Conservation (phyloP, 371 early-diverging fungal species). For the Capillidium heterosporum region DNA sequence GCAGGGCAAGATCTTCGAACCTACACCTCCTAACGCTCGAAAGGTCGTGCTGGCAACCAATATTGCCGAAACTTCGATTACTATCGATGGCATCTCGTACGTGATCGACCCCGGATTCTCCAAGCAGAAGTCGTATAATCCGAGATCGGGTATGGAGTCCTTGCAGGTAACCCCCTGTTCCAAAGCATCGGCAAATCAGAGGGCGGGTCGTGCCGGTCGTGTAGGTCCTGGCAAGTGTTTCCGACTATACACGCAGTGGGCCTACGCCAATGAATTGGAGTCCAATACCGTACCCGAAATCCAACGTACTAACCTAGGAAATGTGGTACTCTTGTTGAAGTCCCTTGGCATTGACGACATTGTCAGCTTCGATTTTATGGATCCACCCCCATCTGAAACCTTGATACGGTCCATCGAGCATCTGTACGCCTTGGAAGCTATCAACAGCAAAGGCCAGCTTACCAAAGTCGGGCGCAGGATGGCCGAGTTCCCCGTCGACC, state of each 20-base stretch:
- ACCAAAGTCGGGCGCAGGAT: conserved; percentile 94
- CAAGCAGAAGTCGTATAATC: conserved; percentile 89
- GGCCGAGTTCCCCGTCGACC: conserved; percentile 98
- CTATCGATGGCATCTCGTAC: conserved; percentile 79
- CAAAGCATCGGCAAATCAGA: conserved; percentile 91
- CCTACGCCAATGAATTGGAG: conserved; percentile 85
- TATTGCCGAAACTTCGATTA: conserved; percentile 98
- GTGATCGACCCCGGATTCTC: conserved; percentile 87
- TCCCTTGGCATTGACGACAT: conserved; percentile 90
- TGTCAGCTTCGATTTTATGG: conserved; percentile 95
- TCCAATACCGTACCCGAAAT: conserved; percentile 93
- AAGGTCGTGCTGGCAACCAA: conserved; percentile 99
- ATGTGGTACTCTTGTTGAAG: conserved; percentile 79
- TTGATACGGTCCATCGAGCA: conserved; percentile 84
- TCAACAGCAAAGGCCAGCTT: conserved; percentile 80
- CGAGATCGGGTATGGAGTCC: conserved; percentile 90
- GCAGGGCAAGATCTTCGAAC: conserved; percentile 92
- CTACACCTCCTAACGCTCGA: conserved; percentile 82
- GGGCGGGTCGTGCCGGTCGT: conserved; percentile 96
- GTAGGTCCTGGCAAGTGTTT: conserved; percentile 96
- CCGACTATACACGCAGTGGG: conserved; percentile 91
- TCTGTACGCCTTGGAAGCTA: conserved; percentile 86
- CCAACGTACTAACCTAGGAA: conserved; percentile 79
- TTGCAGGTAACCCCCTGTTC: conserved; percentile 87
- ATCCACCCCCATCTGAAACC: conserved; percentile 88